Evolutionary conservation across 1,139 yeast species (phyloP), one percentile per base, ranked within the genome.

Genomic region (Yamadazyma spencermartinsiae): DNA sequence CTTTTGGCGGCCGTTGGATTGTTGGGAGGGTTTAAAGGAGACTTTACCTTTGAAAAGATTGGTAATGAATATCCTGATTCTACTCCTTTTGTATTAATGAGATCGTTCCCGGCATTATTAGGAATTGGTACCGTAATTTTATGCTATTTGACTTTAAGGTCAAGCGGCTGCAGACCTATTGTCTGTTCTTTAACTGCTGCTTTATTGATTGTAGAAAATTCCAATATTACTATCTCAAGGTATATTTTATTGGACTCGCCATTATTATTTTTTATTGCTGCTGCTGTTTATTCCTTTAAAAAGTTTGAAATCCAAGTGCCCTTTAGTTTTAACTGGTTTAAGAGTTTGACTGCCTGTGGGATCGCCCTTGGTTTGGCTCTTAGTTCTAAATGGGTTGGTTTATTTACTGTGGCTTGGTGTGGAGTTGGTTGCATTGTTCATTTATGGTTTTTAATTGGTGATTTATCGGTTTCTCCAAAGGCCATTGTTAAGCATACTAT

Each of bases 301-400:
- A 85, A 81, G 61, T 85, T 86, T 58, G 95, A 90, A 67, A 72
- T 82, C 50, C 86, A 83, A 58, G 73, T 72, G 27, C 88, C 95
- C n/a, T 82, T 86, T 58, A 53, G 86, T 15, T 58, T 65, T 35
- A 68, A 65, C 37, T 89, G 97, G 90, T 85, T 68, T 65, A 79
- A 80, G 54, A 72, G 83, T 40, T 68, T 94, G 56, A 40, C 84
- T 18, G 75, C 87, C 31, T 80, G 95, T 28, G 96, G 95, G 45
- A 63, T 88, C 37, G 85, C 85, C 13, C 71, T 94, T 39, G 99
- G 98, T 35, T 79, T 94, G 41, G 92, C 98, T 2, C 72, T 85
- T 24, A 80, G 90, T 32, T 82, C 96, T 33, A 94, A 94, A 63
- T 92, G 98, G 98, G 98, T 92, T 35, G 99, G 98, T 39, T 68